Evolutionary conservation across 371 early-diverging fungal genomes (phyloP).

Genomic region (Fennellomyces sp.): DNA sequence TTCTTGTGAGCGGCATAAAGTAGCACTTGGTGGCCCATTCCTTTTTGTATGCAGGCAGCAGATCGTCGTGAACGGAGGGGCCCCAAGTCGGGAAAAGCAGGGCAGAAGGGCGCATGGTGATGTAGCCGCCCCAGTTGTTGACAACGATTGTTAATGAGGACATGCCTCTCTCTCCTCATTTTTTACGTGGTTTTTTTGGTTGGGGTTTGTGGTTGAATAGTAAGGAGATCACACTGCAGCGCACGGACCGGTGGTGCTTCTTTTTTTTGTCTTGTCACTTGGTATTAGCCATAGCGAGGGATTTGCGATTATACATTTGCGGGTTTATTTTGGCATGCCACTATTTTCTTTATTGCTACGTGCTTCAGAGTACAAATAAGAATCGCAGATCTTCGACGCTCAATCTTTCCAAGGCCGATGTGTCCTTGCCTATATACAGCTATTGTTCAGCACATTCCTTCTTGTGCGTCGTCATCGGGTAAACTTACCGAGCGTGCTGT

Average conservation of each 20-base stretch:
- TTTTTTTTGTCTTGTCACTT: no score
- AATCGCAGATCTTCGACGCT: slow-evolving; percentile 87
- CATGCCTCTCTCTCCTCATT: neutral
- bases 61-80: neutral
- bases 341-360: neutral
- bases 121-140: neutral
- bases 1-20: no score
- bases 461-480: no score
- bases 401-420: slow-evolving; percentile 66
- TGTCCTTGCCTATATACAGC: slow-evolving; percentile 52
- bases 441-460: no score
- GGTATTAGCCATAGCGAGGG: no score
- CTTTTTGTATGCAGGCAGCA: neutral
- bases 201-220: neutral
- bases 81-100: no score
- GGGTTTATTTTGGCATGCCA: no score
- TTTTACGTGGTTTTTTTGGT: neutral
- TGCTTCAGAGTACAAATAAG: slow-evolving; percentile 75
- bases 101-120: neutral
- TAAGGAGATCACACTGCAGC: neutral
- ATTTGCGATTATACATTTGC: no score
- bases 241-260: neutral
- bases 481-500: slow-evolving; percentile 85
- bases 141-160: neutral
- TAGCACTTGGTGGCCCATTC: no score